Evolutionary conservation across 2,329 filamentous ascomycete genomes (phyloP), one percentile per base, ranked within the genome.

Genomic region (Fusarium abutilonis): DNA sequence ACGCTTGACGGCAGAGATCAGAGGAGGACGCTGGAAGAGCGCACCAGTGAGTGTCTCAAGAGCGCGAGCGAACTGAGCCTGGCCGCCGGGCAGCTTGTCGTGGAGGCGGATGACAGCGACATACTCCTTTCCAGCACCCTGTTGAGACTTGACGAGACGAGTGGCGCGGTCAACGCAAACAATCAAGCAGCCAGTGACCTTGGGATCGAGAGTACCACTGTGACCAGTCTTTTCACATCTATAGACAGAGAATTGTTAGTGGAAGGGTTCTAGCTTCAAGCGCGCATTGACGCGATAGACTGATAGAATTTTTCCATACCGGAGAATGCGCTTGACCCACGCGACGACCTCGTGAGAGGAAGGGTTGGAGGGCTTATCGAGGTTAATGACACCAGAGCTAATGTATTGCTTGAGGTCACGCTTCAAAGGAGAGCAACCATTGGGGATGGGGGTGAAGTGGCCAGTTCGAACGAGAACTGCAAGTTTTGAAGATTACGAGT

Each of bases 51-150:
- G 85, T 52, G 92, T 96, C 85, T 99, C 95, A 54, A 99, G 87
- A 59, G 94, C 95, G 72, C 93, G 90, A 56, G 92, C 89, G 73
- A 99, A 94, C 78, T 97, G 93, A 39, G 92, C 88, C 83, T 97
- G 90, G 71, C 94, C 94, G 68, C 94, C 95, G 49, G 93, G 91
- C 52, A 99, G 85, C 81, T 93, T 96, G 81, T 96, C 93, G 80
- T 99, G 95, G 64, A 99, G 86, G 73, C 95, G 88, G 73, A 98
- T 92, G 60, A 99, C 93, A 73, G 91, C 93, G 50, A 98, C 93
- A 77, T 99, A 99, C 82, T 99, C 95, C 83, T 99, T 99, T 85
- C 95, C 95, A 61, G 95, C 95, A 74, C 94, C 93, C 80, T 99
- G 95, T 81, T 99, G 95, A 49, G 93, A 97, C 85, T 99, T 99